phyloP scores from a whole-genome alignment of 2,329 filamentous ascomycete species.

The Tetracladium maxilliforme region DNA sequence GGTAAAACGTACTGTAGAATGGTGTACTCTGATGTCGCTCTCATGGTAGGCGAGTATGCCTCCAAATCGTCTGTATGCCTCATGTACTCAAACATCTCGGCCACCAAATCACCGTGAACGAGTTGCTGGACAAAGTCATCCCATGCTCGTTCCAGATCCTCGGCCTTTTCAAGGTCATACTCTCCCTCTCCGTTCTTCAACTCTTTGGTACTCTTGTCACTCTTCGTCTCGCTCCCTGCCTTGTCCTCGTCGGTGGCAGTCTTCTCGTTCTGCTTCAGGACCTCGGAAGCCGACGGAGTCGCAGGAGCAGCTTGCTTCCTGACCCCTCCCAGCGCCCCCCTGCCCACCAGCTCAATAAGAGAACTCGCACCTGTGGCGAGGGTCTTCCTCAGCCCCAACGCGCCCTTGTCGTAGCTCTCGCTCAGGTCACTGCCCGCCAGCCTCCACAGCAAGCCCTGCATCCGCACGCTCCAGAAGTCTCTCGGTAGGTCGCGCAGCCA shows the following conservation, averaged over 20 bases:
- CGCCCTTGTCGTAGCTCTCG: constrained; percentile 71
- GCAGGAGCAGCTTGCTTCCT: too few relatives aligned
- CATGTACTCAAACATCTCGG: constrained; percentile 47
- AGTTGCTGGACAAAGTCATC: constrained; percentile 49
- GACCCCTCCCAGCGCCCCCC: constrained; percentile 51
- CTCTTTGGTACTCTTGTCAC: too few relatives aligned
- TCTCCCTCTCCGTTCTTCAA: constrained; percentile 11
- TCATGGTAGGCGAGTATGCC: constrained; percentile 43
- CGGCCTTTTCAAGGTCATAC: constrained; percentile 44
- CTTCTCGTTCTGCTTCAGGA: too few relatives aligned
- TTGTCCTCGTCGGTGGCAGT: too few relatives aligned
- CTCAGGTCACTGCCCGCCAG: constrained; percentile 56
- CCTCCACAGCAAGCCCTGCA: constrained; percentile 42
- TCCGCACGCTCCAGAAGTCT: constrained; percentile 50
- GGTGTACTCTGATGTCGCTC: constrained; percentile 51
- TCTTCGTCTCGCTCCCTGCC: too few relatives aligned
- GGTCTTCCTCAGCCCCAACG: constrained; percentile 59
- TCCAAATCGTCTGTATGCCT: constrained; percentile 47
- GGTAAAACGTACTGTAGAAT: constrained; percentile 37
- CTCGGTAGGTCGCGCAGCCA: constrained; percentile 46
- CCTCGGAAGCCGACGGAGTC: too few relatives aligned
- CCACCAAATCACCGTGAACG: constrained; percentile 53
- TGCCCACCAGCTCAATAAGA: constrained; percentile 52
- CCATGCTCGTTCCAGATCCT: constrained; percentile 49
- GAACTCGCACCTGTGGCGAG: constrained; percentile 57